Percentiles rank a stretch among this genome's conserved stretches.
Conservation (phyloP, 805 yeast species). For the Saccharomycodes ludwigii region DNA sequence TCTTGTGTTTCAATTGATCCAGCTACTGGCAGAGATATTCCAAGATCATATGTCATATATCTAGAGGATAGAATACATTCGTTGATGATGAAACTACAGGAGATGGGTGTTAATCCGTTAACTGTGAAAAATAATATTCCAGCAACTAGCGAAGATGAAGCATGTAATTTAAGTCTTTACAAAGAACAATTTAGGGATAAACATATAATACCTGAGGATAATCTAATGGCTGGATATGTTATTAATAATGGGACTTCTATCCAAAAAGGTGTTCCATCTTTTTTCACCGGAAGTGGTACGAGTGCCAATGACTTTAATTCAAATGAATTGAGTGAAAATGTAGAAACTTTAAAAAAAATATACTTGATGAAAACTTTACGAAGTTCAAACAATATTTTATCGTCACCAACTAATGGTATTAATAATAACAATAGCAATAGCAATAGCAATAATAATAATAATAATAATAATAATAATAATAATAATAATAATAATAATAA, state of each 20-base stretch:
- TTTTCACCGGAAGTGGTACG: no score
- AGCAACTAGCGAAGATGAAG: constrained; percentile 16
- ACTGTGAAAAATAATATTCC: constrained; percentile 17
- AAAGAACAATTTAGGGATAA: constrained; percentile 12
- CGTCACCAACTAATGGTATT: no score
- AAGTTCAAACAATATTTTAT: no score
- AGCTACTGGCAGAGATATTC: constrained; percentile 77
- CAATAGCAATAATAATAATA: background rate
- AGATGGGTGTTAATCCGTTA: constrained; percentile 28
- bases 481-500: background rate
- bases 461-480: background rate
- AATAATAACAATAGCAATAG: background rate
- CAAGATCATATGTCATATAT: constrained; percentile 64
- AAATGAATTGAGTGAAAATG: background rate
- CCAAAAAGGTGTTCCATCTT: constrained; percentile 4
- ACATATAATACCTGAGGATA: constrained; percentile 14
- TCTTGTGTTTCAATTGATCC: constrained; percentile 82
- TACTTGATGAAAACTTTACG: background rate
- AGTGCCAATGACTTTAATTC: no score
- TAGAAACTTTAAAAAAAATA: background rate
- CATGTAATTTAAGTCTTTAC: constrained; percentile 14
- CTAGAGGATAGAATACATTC: constrained; percentile 51
- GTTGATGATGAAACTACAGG: constrained; percentile 40
- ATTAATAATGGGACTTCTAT: constrained; percentile 16
- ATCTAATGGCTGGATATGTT: constrained; percentile 16